phyloP scores from a whole-genome alignment of 192 early-diverging fungal genomes.

The Dimargaris cristalligena region DNA sequence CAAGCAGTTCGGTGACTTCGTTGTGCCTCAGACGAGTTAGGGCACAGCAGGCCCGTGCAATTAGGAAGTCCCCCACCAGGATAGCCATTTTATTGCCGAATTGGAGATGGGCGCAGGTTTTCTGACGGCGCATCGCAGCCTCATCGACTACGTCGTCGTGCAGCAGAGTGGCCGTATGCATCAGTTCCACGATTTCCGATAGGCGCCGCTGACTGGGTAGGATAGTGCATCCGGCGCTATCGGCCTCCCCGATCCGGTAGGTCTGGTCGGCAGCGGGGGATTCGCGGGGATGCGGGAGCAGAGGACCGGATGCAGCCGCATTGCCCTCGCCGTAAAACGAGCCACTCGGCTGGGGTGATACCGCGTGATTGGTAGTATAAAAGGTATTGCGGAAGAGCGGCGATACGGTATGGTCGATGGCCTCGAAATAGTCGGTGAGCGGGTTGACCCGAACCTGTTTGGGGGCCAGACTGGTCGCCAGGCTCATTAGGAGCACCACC shows the following conservation, averaged over 20 bases:
- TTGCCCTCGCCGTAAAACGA: background rate
- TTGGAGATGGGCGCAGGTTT: conserved; percentile 62
- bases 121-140: conserved; percentile 50
- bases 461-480: conserved; percentile 58
- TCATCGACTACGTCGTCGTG: conserved; percentile 90
- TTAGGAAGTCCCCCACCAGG: conserved; percentile 81
- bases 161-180: conserved; percentile 86
- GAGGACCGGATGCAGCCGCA: background rate
- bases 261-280: background rate
- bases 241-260: background rate
- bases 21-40: conserved; percentile 75
- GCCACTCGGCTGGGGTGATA: background rate
- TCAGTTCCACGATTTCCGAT: conserved; percentile 96
- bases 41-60: conserved; percentile 83
- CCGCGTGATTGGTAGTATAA: background rate
- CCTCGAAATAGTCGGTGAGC: conserved; percentile 32
- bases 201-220: conserved; percentile 78
- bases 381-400: conserved; percentile 19
- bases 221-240: conserved; percentile 27
- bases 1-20: conserved; percentile 84
- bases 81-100: conserved; percentile 98
- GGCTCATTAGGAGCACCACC: conserved; percentile 73
- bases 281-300: background rate
- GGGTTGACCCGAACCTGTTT: conserved; percentile 24
- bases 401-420: conserved; percentile 45